Evolutionary conservation across 345 rosid genomes (phyloP).

Genomic region (Lagerstroemia speciosa): DNA sequence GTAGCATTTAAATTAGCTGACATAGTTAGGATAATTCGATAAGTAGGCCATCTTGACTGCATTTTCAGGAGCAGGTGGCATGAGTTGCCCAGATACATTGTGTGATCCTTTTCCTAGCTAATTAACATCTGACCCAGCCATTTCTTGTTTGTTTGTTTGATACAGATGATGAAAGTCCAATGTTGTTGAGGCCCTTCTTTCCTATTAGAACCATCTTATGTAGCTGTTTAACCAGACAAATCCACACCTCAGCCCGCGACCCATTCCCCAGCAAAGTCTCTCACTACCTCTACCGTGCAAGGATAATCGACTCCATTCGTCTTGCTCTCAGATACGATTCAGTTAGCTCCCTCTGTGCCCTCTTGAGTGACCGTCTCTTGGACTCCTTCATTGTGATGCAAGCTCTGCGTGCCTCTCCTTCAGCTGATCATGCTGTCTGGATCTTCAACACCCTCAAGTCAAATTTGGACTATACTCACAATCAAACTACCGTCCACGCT

Average conservation of each 20-base stretch:
- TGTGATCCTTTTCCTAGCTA: constrained; percentile 21
- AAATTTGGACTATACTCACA: constrained; percentile 30
- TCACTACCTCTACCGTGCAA: constrained; percentile 64
- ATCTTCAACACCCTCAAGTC: constrained; percentile 34
- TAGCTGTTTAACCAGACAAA: constrained; percentile 18
- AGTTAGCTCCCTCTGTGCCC: constrained; percentile 19
- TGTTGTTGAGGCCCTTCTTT: constrained; percentile 28
- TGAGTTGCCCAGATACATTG: constrained; percentile 2
- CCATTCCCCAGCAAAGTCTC: constrained; percentile 70
- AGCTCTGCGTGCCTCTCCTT: constrained; percentile 66
- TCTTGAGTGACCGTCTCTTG: constrained; percentile 48
- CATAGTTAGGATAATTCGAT: no score
- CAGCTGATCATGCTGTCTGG: constrained; percentile 49
- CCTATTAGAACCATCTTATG: constrained; percentile 13
- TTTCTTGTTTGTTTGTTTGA: neutral
- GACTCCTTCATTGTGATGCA: constrained; percentile 68
- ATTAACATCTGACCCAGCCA: neutral
- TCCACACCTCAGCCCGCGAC: constrained; percentile 50
- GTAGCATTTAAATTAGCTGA: no score
- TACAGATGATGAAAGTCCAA: constrained; percentile 9
- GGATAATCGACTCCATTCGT: constrained; percentile 63
- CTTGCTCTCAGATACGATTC: constrained; percentile 56
- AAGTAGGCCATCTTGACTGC: no score
- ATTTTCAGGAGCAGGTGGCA: no score
- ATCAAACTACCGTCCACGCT: constrained; percentile 44